phyloP scores from a whole-genome alignment of 2,329 filamentous ascomycete species.

The Aspergillus sp. region DNA sequence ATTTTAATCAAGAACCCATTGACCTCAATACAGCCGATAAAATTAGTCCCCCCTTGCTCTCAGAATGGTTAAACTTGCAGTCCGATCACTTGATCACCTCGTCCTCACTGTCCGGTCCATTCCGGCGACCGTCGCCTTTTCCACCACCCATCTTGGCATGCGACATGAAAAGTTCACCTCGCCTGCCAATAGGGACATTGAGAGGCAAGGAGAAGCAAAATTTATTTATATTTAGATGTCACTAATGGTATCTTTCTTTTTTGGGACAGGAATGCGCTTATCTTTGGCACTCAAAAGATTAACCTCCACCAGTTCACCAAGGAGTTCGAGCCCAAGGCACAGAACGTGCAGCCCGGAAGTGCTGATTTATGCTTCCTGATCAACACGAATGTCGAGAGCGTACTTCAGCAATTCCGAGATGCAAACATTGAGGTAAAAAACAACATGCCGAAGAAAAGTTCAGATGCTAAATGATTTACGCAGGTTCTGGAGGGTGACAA shows the following conservation, averaged over 20 bases:
- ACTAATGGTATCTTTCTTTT: constrained; percentile 5
- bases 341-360: constrained; percentile 54
- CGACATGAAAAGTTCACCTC: constrained; percentile 52
- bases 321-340: constrained; percentile 62
- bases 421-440: constrained; percentile 35
- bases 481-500: constrained; percentile 50
- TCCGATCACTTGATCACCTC: constrained; percentile 58
- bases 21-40: not conserved
- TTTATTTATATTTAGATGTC: too few species aligned
- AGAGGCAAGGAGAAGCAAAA: constrained; percentile 16
- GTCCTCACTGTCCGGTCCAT: constrained; percentile 59
- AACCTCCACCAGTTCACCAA: constrained; percentile 60
- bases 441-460: not conserved
- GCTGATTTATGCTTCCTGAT: constrained; percentile 62
- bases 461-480: not conserved
- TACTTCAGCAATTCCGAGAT: constrained; percentile 43
- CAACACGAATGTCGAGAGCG: constrained; percentile 49
- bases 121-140: constrained; percentile 53
- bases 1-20: too few species aligned
- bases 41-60: not conserved
- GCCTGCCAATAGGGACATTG: constrained; percentile 30
- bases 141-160: constrained; percentile 59
- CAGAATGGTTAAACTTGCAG: constrained; percentile 18
- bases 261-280: constrained; percentile 51
- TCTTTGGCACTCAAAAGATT: constrained; percentile 61